Evolutionary conservation across 2,329 filamentous ascomycete species (phyloP).

Genomic region (Teratosphaeria viscida): DNA sequence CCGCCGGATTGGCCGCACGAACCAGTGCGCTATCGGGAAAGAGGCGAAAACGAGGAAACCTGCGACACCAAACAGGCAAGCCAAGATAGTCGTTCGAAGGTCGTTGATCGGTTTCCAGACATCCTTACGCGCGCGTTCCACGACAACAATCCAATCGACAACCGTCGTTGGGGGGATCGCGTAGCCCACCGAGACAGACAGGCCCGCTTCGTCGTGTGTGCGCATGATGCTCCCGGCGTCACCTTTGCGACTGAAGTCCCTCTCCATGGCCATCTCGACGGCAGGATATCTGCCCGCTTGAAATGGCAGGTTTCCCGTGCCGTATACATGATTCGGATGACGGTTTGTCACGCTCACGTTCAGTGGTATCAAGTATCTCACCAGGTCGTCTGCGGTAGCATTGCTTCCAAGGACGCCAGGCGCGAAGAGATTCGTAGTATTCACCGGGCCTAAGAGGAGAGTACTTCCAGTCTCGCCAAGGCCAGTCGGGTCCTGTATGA

Average conservation of each 20-base stretch:
- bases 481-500: slow-evolving; percentile 58
- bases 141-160: slow-evolving; percentile 71
- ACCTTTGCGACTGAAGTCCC: slow-evolving; percentile 35
- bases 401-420: slow-evolving; percentile 23
- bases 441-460: slow-evolving; percentile 58
- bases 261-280: slow-evolving; percentile 49
- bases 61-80: slow-evolving; percentile 73
- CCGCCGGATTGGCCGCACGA: slow-evolving; percentile 67
- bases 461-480: slow-evolving; percentile 60
- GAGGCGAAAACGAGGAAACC: slow-evolving; percentile 59
- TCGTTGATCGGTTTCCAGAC: slow-evolving; percentile 65
- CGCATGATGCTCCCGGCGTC: slow-evolving; percentile 56
- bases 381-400: slow-evolving; percentile 11
- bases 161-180: slow-evolving; percentile 57
- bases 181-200: slow-evolving; percentile 67
- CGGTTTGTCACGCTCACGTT: slow-evolving; percentile 15
- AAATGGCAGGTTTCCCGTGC: slow-evolving; percentile 43
- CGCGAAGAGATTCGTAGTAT: slow-evolving; percentile 49
- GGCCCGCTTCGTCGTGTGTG: slow-evolving; percentile 61
- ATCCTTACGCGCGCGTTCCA: slow-evolving; percentile 66
- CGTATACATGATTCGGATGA: slow-evolving; percentile 21
- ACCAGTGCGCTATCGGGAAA: slow-evolving; percentile 70
- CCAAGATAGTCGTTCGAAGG: slow-evolving; percentile 69
- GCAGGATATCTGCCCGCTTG: slow-evolving; percentile 52
- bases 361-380: slow-evolving; percentile 22